A percentile compares a stretch with the other conserved stretches of the same genome.
Conservation (phyloP, 1,139 yeast genomes). For the Yarrowia galli region DNA sequence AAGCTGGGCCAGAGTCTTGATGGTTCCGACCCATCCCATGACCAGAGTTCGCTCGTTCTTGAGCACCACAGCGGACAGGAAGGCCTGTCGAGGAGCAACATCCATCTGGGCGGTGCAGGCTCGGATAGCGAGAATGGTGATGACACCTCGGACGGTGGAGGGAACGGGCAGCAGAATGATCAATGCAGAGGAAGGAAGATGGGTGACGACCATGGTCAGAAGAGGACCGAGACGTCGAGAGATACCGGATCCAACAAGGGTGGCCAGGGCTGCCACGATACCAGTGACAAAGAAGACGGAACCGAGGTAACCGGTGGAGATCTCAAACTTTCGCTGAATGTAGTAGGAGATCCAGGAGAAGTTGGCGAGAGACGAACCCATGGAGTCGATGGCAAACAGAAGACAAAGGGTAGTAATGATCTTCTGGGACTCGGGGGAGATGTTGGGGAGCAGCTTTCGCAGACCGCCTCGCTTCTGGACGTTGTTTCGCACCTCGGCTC, state of each 20-base stretch:
- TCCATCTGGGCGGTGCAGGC: constrained; percentile 74
- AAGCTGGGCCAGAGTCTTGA: constrained; percentile 78
- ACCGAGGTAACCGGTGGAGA: constrained; percentile 51
- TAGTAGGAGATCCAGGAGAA: constrained; percentile 83
- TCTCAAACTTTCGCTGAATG: constrained; percentile 52
- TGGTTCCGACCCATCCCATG: constrained; percentile 80
- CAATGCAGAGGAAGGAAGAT: constrained; percentile 74
- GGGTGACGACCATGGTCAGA: constrained; percentile 71
- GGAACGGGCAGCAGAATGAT: constrained; percentile 61
- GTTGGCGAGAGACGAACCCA: constrained; percentile 83
- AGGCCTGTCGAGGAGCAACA: constrained; percentile 80
- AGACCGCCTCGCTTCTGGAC: constrained; percentile 24
- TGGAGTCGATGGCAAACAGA: constrained; percentile 71
- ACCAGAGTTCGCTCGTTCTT: constrained; percentile 70
- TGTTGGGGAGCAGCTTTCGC: constrained; percentile 44
- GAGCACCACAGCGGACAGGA: constrained; percentile 68
- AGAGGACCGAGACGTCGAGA: constrained; percentile 76
- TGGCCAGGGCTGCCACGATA: constrained; percentile 62
- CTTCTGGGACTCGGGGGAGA: constrained; percentile 44
- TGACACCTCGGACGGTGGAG: constrained; percentile 44
- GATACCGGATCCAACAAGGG: constrained; percentile 71
- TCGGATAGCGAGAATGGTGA: constrained; percentile 54
- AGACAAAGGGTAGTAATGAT: constrained; percentile 53
- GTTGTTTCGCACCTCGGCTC: constrained; percentile 40
- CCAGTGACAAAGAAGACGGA: constrained; percentile 66